Evolutionary conservation across 2,329 filamentous ascomycete genomes (phyloP).

Genomic region (Thermoascus crustaceus): DNA sequence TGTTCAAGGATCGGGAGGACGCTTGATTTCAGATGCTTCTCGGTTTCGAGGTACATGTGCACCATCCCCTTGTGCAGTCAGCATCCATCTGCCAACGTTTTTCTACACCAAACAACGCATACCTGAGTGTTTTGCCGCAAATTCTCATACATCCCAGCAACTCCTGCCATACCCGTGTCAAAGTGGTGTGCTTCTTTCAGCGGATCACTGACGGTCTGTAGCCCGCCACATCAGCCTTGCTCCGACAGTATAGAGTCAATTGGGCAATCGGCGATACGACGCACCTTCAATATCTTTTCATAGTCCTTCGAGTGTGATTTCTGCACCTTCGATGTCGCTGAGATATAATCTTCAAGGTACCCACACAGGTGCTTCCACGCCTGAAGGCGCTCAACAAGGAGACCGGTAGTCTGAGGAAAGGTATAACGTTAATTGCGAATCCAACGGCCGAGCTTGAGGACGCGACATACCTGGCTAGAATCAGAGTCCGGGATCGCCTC

Average conservation of each 20-base stretch:
- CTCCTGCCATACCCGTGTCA: slow-evolving; percentile 75
- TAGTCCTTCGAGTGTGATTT: slow-evolving; percentile 85
- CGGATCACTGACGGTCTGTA: slow-evolving; percentile 71
- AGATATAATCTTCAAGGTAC: slow-evolving; percentile 85
- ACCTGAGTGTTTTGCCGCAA: slow-evolving; percentile 82
- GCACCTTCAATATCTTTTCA: slow-evolving; percentile 81
- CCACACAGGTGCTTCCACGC: slow-evolving; percentile 94
- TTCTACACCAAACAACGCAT: slow-evolving; percentile 10
- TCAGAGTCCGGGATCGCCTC: neutral
- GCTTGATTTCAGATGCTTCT: slow-evolving; percentile 77
- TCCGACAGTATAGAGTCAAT: neutral
- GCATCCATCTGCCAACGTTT: neutral
- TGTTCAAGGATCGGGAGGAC: slow-evolving; percentile 84
- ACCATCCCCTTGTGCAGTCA: slow-evolving; percentile 56
- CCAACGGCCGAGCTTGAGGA: neutral
- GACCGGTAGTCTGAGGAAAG: slow-evolving; percentile 56
- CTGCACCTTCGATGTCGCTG: slow-evolving; percentile 76
- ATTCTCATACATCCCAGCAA: slow-evolving; percentile 89
- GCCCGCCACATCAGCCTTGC: slow-evolving; percentile 7
- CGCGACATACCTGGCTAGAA: neutral
- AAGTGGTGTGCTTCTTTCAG: slow-evolving; percentile 89
- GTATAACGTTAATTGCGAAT: neutral
- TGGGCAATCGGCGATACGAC: slow-evolving; percentile 9
- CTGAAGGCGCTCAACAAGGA: slow-evolving; percentile 78
- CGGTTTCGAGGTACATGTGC: slow-evolving; percentile 83